Evolutionary conservation across 805 yeast species (phyloP), one percentile per base, ranked within the genome.

Genomic region (Komagataella ulmi): DNA sequence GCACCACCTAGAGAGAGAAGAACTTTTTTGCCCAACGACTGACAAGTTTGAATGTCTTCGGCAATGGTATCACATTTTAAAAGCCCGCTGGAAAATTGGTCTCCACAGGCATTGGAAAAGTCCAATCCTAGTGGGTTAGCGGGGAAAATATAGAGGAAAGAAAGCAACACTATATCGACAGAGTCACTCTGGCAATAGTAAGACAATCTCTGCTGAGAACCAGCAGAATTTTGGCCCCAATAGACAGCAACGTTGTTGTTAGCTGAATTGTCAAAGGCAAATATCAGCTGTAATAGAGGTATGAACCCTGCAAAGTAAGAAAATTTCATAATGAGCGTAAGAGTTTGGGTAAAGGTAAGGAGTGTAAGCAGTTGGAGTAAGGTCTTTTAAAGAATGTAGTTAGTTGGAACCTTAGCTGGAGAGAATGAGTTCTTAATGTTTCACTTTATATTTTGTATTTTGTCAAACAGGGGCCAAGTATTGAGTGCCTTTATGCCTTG

Each of bases 151-250:
- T 75, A 67, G 60, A 89, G 65, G 67, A 90, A 90, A 1, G 97
- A 77, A 40, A 89, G 61, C 10, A 89, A 61, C 52, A 84, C 71
- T 51, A 86, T 80, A 58, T 87, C 95, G 23, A 86, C 88, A 49
- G 79, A 74, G 52, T 79, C 77, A 50, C 80, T 72, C 53, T 72
- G 70, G 73, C 97, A 88, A 70, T 87, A 87, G 49, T 72, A 66
- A 1, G 73, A 66, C 5, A 80, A 65, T 3, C 66, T 60, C 43
- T 70, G 61, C 58, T 79, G 81, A 43, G 54, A 71, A 8, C 72
- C 61, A n/a, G 77, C 81, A 14, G 91, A 80, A 59, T 79, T 77
- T 67, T 88, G 96, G 51, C 97, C 96, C 96, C 96, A 88, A 68
- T 88, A 88, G 6, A 85, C 73, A 19, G 84, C 96, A 44, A 88